phyloP scores from a whole-genome alignment of 495 filamentous ascomycete genomes.

The Podospora tetraspora region DNA sequence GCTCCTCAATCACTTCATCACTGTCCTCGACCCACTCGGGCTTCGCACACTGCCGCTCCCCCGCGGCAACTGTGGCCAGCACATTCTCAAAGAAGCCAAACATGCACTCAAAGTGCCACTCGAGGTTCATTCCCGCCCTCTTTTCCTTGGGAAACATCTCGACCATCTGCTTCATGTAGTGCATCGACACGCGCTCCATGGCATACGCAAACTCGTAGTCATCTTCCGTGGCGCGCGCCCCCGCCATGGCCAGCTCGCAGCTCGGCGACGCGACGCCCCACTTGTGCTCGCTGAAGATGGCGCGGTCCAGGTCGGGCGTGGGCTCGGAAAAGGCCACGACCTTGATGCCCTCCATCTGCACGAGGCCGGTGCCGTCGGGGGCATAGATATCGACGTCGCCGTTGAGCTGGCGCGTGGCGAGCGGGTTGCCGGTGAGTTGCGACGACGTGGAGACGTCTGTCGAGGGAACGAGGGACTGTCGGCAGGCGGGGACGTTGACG shows the following conservation, averaged over 20 bases:
- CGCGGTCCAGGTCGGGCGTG: constrained; percentile 1
- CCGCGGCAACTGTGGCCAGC: constrained; percentile 1
- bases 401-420: constrained; percentile 5
- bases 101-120: not conserved
- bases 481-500: constrained; percentile 19
- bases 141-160: not conserved
- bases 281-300: constrained; percentile 7
- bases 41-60: constrained; percentile 11
- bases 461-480: not conserved
- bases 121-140: not conserved
- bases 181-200: not conserved
- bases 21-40: constrained; percentile 36
- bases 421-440: not conserved
- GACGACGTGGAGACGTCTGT: not conserved
- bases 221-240: not conserved
- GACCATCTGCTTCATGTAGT: not conserved
- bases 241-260: not conserved
- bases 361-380: constrained; percentile 6
- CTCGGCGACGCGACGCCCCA: not conserved
- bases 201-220: not conserved
- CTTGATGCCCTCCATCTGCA: constrained; percentile 26
- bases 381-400: constrained; percentile 25
- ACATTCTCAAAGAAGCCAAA: not conserved
- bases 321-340: constrained; percentile 5
- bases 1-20: constrained; percentile 20